Evolutionary conservation across 805 yeast genomes (phyloP).

Genomic region (Candida dajiaensis): DNA sequence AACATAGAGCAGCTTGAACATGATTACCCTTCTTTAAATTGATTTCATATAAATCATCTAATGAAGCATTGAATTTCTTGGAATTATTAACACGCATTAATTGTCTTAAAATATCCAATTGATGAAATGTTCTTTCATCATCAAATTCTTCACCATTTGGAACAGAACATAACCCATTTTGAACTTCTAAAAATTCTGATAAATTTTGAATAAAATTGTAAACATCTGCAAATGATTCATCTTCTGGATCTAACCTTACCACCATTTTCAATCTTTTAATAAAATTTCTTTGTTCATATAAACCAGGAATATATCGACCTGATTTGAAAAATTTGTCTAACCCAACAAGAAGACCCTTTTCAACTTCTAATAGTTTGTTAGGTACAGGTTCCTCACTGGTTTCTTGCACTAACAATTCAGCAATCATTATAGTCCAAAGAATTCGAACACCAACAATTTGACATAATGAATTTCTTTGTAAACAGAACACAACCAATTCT

Average conservation of each 20-base stretch:
- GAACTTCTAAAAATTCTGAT: constrained; percentile 54
- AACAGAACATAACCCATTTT: constrained; percentile 63
- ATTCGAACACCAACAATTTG: constrained; percentile 58
- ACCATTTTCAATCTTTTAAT: constrained; percentile 43
- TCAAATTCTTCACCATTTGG: constrained; percentile 82
- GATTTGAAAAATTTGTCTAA: constrained; percentile 59
- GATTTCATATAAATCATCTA: constrained; percentile 65
- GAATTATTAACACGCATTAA: constrained; percentile 74
- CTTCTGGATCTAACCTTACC: constrained; percentile 54
- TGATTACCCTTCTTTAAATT: constrained; percentile 54
- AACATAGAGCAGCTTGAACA: constrained; percentile 79
- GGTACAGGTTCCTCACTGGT: constrained; percentile 49
- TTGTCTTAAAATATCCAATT: constrained; percentile 68
- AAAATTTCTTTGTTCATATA: constrained; percentile 48
- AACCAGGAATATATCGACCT: constrained; percentile 49
- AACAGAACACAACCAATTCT: constrained; percentile 59
- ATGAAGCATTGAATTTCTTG: constrained; percentile 72
- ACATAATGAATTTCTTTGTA: constrained; percentile 60
- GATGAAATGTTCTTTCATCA: constrained; percentile 79
- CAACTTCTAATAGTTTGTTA: constrained; percentile 52
- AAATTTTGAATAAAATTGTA: constrained; percentile 47
- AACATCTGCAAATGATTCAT: constrained; percentile 50
- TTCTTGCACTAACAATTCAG: constrained; percentile 57
- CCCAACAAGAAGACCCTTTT: constrained; percentile 56
- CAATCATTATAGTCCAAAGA: constrained; percentile 65